These are phyloP conservation scores for Colletotrichum spaethianum DNA, from an alignment of 2,329 filamentous ascomycete genomes.

Conservation along the genomic window DNA sequence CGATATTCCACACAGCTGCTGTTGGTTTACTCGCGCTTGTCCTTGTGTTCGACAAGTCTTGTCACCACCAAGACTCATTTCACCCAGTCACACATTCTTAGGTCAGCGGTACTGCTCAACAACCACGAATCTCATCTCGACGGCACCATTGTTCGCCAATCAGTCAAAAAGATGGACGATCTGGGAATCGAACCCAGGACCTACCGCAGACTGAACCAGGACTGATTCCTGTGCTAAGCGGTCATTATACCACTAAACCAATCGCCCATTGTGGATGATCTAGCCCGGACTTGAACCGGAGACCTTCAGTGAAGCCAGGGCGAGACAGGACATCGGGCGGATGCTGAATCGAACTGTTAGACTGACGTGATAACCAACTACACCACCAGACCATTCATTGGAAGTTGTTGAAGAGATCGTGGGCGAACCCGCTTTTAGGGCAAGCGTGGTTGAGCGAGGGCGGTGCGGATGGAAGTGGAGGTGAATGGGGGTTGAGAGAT, in stretches of 20 bases:
- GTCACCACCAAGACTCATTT: no score
- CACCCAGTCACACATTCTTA: no score
- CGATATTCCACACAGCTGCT: fast-evolving
- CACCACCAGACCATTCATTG: conserved; percentile 45
- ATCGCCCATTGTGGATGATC: conserved; percentile 20
- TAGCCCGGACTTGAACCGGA: conserved; percentile 35
- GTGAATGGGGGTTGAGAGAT: neutral
- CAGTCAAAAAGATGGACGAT: conserved; percentile 35
- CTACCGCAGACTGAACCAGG: no score
- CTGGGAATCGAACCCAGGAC: conserved; percentile 36
- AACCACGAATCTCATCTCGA: no score
- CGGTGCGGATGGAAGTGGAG: neutral
- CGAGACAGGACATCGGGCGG: neutral
- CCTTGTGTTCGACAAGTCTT: no score
- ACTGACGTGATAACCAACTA: conserved; percentile 66
- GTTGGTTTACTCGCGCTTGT: no score
- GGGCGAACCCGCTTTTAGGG: conserved; percentile 5
- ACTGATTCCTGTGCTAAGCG: no score
- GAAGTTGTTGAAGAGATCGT: fast-evolving
- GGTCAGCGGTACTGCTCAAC: no score
- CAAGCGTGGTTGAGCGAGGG: neutral
- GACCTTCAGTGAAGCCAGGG: conserved; percentile 30
- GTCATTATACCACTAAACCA: conserved; percentile 40
- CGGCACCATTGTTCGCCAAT: no score
- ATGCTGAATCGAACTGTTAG: conserved; percentile 51